Evolutionary conservation across 768 basidiomycete genomes (phyloP).

Genomic region (Boletus edulis): DNA sequence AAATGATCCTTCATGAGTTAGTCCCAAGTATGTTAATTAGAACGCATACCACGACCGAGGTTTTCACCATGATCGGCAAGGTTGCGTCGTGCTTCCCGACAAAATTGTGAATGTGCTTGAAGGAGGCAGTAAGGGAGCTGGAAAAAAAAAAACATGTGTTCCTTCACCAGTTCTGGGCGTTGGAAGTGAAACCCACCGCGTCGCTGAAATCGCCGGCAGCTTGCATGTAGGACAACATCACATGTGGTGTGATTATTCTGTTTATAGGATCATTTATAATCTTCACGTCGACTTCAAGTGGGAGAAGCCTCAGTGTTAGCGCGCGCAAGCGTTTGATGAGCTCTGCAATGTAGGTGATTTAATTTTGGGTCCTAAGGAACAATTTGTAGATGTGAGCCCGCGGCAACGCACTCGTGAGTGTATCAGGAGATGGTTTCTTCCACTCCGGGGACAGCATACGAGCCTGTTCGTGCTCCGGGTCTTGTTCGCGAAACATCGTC

Average conservation of each 20-base stretch:
- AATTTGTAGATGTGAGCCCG: not conserved
- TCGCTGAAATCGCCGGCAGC: slow-evolving; percentile 88
- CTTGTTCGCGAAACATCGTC: slow-evolving; percentile 26
- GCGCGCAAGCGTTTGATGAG: slow-evolving; percentile 78
- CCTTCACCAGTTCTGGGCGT: not conserved
- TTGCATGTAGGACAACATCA: slow-evolving; percentile 71
- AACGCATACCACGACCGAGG: slow-evolving; percentile 60
- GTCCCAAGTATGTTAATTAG: not conserved
- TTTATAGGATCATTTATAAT: slow-evolving; percentile 74
- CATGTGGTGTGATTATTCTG: slow-evolving; percentile 77
- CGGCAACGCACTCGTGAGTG: slow-evolving; percentile 72
- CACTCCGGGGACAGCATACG: slow-evolving; percentile 46
- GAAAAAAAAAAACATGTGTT: not conserved
- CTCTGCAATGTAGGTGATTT: slow-evolving; percentile 41
- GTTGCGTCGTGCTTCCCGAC: slow-evolving; percentile 77
- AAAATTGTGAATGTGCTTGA: slow-evolving; percentile 74
- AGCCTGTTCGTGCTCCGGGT: slow-evolving; percentile 36
- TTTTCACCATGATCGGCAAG: slow-evolving; percentile 90
- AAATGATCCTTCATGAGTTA: not conserved
- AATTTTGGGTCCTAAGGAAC: not conserved
- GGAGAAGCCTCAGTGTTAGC: slow-evolving; percentile 71
- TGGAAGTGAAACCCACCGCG: slow-evolving; percentile 50
- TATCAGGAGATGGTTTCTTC: slow-evolving; percentile 62
- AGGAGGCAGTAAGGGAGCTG: slow-evolving; percentile 83
- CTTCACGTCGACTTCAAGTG: slow-evolving; percentile 70